These are phyloP conservation scores for Leishmania amazonensis DNA, from an alignment of 208 protist genomes.

Conservation along the genomic window DNA sequence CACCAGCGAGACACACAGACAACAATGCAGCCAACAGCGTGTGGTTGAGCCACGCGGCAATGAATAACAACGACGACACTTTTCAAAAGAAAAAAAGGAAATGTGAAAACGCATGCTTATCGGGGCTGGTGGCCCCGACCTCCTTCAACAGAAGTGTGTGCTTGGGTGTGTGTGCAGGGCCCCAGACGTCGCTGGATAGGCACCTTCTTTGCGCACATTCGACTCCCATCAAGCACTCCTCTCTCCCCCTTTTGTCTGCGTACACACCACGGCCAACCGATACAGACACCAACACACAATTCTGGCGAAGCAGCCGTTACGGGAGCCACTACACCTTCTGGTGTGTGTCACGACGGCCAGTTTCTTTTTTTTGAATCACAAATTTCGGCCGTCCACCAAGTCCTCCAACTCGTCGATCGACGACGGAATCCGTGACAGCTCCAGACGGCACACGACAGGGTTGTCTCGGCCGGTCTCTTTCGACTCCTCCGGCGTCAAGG, in stretches of 20 bases:
- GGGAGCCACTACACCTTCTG: neutral
- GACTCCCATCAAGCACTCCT: neutral
- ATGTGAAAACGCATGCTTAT: neutral
- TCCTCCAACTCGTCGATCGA: conserved; percentile 85
- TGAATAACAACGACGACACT: neutral
- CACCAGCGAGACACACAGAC: neutral
- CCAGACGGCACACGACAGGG: conserved; percentile 68
- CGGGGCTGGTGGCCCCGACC: neutral
- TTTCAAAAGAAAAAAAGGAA: neutral
- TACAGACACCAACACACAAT: neutral
- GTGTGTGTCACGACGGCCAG: neutral
- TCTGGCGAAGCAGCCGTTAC: neutral
- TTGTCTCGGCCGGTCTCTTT: conserved; percentile 33
- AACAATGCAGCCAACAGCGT: neutral
- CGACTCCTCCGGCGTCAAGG: conserved; percentile 32
- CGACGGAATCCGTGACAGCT: conserved; percentile 54
- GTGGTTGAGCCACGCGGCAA: neutral
- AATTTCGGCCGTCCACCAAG: conserved; percentile 45
- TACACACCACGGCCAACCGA: neutral
- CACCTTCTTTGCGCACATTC: neutral
- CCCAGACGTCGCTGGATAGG: neutral
- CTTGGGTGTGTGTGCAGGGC: neutral
- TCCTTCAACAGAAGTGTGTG: neutral
- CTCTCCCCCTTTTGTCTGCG: neutral
- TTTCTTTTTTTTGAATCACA: neutral